phyloP scores from a whole-genome alignment of 805 yeast species.

The Monosporozyma solicola region DNA sequence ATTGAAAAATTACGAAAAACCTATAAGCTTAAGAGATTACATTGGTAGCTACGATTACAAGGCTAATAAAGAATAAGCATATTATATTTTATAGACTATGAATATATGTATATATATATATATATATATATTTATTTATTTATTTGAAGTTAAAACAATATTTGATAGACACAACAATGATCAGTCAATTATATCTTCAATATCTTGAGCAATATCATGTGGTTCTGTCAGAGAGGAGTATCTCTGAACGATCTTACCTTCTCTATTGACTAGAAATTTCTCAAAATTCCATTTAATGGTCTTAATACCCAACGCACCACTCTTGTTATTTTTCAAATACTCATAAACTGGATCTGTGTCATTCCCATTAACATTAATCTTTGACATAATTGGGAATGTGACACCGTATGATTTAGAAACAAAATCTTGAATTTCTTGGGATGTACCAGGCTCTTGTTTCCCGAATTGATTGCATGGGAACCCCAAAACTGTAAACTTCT shows the following conservation, averaged over 20 bases:
- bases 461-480: conserved; percentile 93
- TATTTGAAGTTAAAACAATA: background rate
- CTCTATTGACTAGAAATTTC: conserved; percentile 48
- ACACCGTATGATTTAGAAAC: conserved; percentile 81
- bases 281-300: conserved; percentile 78
- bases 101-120: background rate
- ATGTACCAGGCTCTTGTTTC: conserved; percentile 63
- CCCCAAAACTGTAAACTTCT: conserved; percentile 62
- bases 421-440: conserved; percentile 59
- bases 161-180: background rate
- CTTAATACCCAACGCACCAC: conserved; percentile 52
- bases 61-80: background rate
- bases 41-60: background rate
- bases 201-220: conserved; percentile 42
- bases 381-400: conserved; percentile 80
- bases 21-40: conserved; percentile 3
- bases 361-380: conserved; percentile 83
- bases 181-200: conserved; percentile 39
- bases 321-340: conserved; percentile 58
- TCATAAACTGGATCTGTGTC: conserved; percentile 71
- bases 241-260: conserved; percentile 51
- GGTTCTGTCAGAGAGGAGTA: conserved; percentile 67
- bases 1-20: conserved; percentile 6
- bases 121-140: background rate
- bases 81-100: background rate